Conservation (phyloP, 495 filamentous ascomycete species). For the Rhypophila decipiens region DNA sequence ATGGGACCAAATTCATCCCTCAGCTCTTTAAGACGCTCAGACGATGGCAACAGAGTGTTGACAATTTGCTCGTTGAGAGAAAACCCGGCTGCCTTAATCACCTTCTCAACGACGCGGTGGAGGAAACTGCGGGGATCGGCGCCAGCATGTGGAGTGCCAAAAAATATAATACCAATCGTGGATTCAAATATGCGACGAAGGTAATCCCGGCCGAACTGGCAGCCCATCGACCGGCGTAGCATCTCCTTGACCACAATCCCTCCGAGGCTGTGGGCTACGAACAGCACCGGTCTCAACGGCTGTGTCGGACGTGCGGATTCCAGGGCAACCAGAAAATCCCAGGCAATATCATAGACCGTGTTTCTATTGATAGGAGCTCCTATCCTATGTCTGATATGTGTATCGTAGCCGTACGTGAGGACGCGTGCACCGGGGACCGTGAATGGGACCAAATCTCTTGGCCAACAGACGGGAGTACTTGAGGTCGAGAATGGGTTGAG, state of each 20-base stretch:
- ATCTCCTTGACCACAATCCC: conserved; percentile 44
- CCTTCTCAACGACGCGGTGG: conserved; percentile 8
- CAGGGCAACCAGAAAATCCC: conserved; percentile 30
- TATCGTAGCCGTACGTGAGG: conserved; percentile 47
- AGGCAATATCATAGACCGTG: conserved; percentile 31
- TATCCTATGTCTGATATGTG: conserved; percentile 24
- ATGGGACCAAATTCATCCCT: conserved; percentile 25
- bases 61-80: conserved; percentile 16
- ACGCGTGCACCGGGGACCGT: conserved; percentile 41
- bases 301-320: conserved; percentile 20
- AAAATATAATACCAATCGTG: conserved; percentile 34
- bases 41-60: conserved; percentile 21
- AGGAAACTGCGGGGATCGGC: conserved; percentile 20
- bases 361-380: conserved; percentile 17
- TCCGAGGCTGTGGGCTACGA: conserved; percentile 49
- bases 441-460: conserved; percentile 39
- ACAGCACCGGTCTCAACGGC: conserved; percentile 31
- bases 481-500: conserved; percentile 1
- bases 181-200: conserved; percentile 23
- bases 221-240: conserved; percentile 22
- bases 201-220: conserved; percentile 9
- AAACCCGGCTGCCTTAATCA: conserved; percentile 19
- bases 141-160: conserved; percentile 38
- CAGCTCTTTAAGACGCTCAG: conserved; percentile 26
- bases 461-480: conserved; percentile 30